phyloP scores from a whole-genome alignment of 371 early-diverging fungal species.

The Rhizomucor pusillus region DNA sequence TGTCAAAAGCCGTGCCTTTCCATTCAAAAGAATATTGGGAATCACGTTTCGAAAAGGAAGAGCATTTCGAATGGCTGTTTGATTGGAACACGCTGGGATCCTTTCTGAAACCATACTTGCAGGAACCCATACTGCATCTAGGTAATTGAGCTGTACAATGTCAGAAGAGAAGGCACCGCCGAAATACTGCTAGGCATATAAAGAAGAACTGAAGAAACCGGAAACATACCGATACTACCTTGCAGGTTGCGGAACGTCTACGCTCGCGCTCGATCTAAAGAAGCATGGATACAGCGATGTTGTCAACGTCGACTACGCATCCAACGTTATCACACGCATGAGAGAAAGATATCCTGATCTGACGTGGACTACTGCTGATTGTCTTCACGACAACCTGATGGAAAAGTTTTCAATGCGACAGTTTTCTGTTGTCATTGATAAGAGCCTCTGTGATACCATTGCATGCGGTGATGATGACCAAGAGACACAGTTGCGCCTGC shows the following conservation, averaged over 20 bases:
- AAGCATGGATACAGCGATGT: slow-evolving; percentile 29
- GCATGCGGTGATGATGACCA: slow-evolving; percentile 45
- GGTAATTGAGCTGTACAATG: slow-evolving; percentile 10
- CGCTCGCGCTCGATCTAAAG: slow-evolving; percentile 41
- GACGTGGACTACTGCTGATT: slow-evolving; percentile 28
- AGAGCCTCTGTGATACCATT: slow-evolving; percentile 37
- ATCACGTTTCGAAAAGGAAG: slow-evolving; percentile 41
- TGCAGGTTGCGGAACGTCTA: slow-evolving; percentile 57
- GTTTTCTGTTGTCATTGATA: slow-evolving; percentile 34
- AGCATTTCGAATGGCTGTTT: slow-evolving; percentile 42
- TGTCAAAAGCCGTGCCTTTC: slow-evolving; percentile 35
- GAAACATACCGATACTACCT: neutral
- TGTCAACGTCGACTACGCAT: slow-evolving; percentile 45
- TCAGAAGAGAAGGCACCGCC: neutral
- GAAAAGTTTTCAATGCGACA: slow-evolving; percentile 2
- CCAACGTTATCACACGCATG: slow-evolving; percentile 44
- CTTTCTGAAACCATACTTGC: slow-evolving; percentile 16
- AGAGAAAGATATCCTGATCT: slow-evolving; percentile 12
- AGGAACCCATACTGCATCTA: slow-evolving; percentile 29
- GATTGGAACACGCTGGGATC: slow-evolving; percentile 22
- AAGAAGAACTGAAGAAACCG: neutral
- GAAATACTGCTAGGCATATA: too few species aligned
- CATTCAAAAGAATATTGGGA: slow-evolving; percentile 49
- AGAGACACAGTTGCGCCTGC: slow-evolving; percentile 9
- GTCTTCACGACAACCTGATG: slow-evolving; percentile 15